Evolutionary conservation across 768 basidiomycete species (phyloP), one percentile per base, ranked within the genome.

Genomic region (Naganishia randhawae): DNA sequence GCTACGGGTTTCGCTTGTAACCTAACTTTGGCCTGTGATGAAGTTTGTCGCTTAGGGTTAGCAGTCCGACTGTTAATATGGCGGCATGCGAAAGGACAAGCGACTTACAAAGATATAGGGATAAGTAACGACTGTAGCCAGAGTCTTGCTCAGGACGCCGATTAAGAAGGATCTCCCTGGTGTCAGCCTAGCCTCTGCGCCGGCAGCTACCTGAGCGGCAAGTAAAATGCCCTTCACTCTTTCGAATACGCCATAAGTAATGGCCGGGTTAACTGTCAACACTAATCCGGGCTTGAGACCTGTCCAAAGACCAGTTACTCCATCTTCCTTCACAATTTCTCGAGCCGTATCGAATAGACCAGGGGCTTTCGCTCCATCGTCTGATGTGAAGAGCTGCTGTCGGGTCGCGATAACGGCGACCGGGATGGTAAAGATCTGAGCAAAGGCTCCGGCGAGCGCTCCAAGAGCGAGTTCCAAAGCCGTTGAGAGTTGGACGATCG

Each of bases 401-500:
- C 96, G 86, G 4, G 95, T 98, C 17, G 96, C 96, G 75, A 99
- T 96, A 61, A 98, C 95, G 8, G 92, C 86, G 16, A 98, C 95
- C 11, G 96, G 96, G 72, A 98, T 96, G 25, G 96, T 99, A 82
- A 98, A 98, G 66, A 98, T 88, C 79, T 98, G 96, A 5, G 94
- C 94, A 19, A 98, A 85, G 0, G 88, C 95, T 2, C 95, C 96
- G 0, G 96, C 96, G 14, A 89, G 74, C 1, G 96, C 96, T 13
- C 96, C 95, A 19, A 99, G 84, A 22, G 89, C 77, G 4, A 99
- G 84, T 78, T 99, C 96, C 31, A 72, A 61, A 3, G 77, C 70
- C 0, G 80, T 81, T 4, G 74, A 74, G 6, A 81, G 72, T 27
- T 63, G 66, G 17, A 33, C 53, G 41, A 52, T 27, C 31, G 32